phyloP scores from a whole-genome alignment of 164 flowering plant species.

The Akebia trifoliata region DNA sequence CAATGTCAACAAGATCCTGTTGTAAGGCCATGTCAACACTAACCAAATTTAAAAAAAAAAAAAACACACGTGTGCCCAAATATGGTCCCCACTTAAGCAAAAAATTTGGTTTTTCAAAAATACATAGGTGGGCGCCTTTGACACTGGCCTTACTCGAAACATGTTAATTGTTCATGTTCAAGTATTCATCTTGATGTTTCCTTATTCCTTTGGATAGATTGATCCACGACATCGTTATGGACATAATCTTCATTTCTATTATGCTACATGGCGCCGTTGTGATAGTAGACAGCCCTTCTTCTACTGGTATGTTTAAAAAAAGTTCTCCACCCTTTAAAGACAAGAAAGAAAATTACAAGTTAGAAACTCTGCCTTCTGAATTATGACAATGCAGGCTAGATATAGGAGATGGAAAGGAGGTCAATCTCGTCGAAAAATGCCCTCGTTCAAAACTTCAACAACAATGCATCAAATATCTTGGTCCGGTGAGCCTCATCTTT shows the following conservation, averaged over 20 bases:
- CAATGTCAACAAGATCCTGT: no score
- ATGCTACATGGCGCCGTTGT: conserved; percentile 77
- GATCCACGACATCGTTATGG: conserved; percentile 99
- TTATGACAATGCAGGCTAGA: conserved; percentile 57
- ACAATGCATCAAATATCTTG: conserved; percentile 94
- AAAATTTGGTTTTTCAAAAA: no score
- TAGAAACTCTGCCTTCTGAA: background rate
- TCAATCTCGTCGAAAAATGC: conserved; percentile 60
- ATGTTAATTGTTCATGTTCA: conserved; percentile 4
- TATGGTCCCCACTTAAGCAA: no score
- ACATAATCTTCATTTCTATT: conserved; percentile 87
- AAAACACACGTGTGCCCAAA: no score
- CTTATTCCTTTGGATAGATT: conserved; percentile 42
- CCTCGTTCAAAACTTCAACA: conserved; percentile 70
- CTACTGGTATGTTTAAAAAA: conserved; percentile 61
- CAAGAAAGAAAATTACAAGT: background rate
- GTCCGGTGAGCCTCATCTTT: conserved; percentile 53
- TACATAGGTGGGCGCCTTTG: no score
- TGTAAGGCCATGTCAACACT: no score
- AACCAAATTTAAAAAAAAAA: no score
- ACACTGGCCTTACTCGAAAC: no score
- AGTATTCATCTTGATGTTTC: background rate
- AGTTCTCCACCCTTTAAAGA: background rate
- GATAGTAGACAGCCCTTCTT: conserved; percentile 83
- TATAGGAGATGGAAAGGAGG: conserved; percentile 85